Base-by-base conservation (phyloP, 2,329 filamentous ascomycete genomes). In the Talaromyces pinophilus region DNA sequence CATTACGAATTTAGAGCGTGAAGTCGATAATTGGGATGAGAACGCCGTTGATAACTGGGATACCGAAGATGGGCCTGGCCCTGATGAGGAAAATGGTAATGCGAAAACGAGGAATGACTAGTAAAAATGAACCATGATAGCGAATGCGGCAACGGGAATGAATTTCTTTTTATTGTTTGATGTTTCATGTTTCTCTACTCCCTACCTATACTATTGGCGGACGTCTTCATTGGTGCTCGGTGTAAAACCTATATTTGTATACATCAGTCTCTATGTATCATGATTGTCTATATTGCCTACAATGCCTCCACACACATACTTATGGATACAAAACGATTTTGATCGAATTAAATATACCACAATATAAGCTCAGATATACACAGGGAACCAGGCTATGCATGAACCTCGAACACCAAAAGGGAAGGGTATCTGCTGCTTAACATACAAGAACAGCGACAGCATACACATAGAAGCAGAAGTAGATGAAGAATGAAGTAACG, bases 1-100 rank as follows among this genome's bases (percentile, higher is more conserved):
- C 33, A 81, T 92, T n/a, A 81, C 76, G 69, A 84, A 82, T 1
- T 75, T 96, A 22, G 93, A 96, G 71, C 87, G 94, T 67, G 92
- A 96, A 80, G 86, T 97, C 7, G 93, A 97, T 75, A 92, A 94
- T 71, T 97, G 93, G 93, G 93, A 97, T 74, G 93, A 97, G 80
- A 95, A 97, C 78, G 85, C 82, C 0, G 86, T 87, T 67, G 86
- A 88, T 71, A 82, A 82, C 71, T 90, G 87, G 88, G 87, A 90
- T 62, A 85, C 86, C 1, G 87, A 87, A 35, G 87, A 83, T 59
- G 77, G 72, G 1, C 74, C 73, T 48, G 74, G 72, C n/a, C 64
- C 61, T 30, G 57, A 48, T 28, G 63, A 67, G 52, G 66, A 67
- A 42, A 59, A 52, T 50, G 60, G 57, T 55, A 54, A 68, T 62